A percentile compares a stretch with the other conserved stretches of the same genome.
Evolutionary conservation across 2,329 filamentous ascomycete genomes (phyloP).

Genomic region (Pseudomassariella vexata): DNA sequence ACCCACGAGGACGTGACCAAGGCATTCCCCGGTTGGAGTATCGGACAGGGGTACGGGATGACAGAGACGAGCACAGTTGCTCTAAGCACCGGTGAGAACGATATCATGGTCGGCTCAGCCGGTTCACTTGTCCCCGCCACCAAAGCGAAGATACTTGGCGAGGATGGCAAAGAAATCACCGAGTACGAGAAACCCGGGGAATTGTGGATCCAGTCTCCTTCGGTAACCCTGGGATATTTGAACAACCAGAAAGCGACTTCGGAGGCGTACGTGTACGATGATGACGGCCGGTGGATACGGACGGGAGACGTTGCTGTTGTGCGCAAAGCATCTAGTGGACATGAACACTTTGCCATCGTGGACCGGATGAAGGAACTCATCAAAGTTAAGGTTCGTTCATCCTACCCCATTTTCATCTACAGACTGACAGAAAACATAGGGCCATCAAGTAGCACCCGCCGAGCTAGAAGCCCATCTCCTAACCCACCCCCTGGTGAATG

Average conservation of each 20-base stretch:
- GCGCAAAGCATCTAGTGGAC: conserved; percentile 53
- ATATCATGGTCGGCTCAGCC: conserved; percentile 66
- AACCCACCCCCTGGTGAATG: conserved; percentile 66
- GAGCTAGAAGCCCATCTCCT: conserved; percentile 79
- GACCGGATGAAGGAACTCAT: conserved; percentile 59
- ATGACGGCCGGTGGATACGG: conserved; percentile 69
- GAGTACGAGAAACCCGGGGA: conserved; percentile 67
- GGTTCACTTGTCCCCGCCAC: conserved; percentile 63
- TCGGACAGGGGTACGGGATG: conserved; percentile 68
- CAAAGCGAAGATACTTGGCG: conserved; percentile 60
- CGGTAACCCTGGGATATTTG: conserved; percentile 75
- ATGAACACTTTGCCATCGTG: conserved; percentile 79
- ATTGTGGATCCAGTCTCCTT: conserved; percentile 70
- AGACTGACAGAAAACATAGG: conserved; percentile 30
- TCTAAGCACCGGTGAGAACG: conserved; percentile 50
- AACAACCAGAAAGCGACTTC: conserved; percentile 78
- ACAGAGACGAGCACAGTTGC: conserved; percentile 75
- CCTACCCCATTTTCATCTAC: neutral
- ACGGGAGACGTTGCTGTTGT: conserved; percentile 83
- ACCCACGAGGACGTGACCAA: conserved; percentile 51
- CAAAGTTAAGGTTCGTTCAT: conserved; percentile 38
- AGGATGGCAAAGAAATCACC: conserved; percentile 65
- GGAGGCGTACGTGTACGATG: conserved; percentile 66
- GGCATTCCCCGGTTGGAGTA: conserved; percentile 44
- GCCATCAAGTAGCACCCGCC: conserved; percentile 76